These are phyloP conservation scores for Phialocephala sp. DNA, from an alignment of 2,329 filamentous ascomycete genomes.

Conservation along the genomic window DNA sequence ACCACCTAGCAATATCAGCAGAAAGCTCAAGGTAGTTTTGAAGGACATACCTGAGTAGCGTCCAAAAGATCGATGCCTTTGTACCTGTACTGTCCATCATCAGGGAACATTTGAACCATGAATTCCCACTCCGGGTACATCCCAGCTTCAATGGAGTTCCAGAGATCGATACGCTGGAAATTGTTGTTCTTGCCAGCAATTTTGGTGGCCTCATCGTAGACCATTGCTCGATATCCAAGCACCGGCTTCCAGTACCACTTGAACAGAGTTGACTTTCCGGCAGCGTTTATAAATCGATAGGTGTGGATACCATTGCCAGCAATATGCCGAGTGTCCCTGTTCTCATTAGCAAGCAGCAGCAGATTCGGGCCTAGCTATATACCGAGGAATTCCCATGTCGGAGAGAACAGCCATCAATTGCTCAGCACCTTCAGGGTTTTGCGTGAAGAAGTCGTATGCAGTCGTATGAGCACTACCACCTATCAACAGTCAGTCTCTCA, in stretches of 20 bases:
- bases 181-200: constrained; percentile 45
- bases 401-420: constrained; percentile 57
- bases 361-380: constrained; percentile 42
- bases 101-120: constrained; percentile 60
- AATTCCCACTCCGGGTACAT: constrained; percentile 57
- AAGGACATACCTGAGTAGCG: constrained; percentile 46
- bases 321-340: constrained; percentile 43
- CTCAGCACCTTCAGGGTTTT: constrained; percentile 51
- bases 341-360: not conserved
- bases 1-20: constrained; percentile 47
- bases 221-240: constrained; percentile 51
- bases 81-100: constrained; percentile 54
- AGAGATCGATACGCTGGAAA: constrained; percentile 47
- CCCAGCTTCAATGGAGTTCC: constrained; percentile 51
- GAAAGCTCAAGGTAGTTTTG: not conserved
- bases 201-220: constrained; percentile 44
- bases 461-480: constrained; percentile 44
- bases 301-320: constrained; percentile 56
- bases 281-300: constrained; percentile 49
- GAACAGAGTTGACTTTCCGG: constrained; percentile 54
- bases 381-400: constrained; percentile 54
- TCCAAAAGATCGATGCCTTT: constrained; percentile 58
- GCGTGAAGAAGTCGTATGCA: constrained; percentile 50
- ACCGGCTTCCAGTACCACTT: constrained; percentile 56
- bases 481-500: no score